A percentile compares a stretch with the other conserved stretches of the same genome.
These are phyloP conservation scores for Uronychia binucleata DNA, from an alignment of 73 alveolate genomes.

Conservation along the genomic window DNA sequence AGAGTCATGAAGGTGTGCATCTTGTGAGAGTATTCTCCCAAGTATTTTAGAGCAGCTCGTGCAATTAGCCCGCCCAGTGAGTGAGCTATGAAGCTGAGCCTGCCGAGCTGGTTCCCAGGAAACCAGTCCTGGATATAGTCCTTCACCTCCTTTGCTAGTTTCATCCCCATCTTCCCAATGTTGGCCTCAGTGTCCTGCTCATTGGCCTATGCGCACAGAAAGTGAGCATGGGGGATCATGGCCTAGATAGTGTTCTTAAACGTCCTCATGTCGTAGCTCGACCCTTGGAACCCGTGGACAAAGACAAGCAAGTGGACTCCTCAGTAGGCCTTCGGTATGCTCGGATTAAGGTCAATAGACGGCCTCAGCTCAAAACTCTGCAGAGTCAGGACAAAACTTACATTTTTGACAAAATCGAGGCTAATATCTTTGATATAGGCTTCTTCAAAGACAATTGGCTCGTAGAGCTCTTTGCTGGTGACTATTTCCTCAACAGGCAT, in stretches of 20 bases:
- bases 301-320: constrained; percentile 87
- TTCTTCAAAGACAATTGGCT: constrained; percentile 76
- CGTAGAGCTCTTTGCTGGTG: no score
- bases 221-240: constrained; percentile 79
- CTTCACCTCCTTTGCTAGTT: constrained; percentile 84
- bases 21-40: constrained; percentile 86
- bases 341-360: no score
- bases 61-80: constrained; percentile 87
- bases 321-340: constrained; percentile 22
- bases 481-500: not conserved
- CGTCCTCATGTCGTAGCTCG: constrained; percentile 91
- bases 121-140: constrained; percentile 87
- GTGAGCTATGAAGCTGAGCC: constrained; percentile 94
- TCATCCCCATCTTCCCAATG: constrained; percentile 85
- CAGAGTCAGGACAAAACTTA: constrained; percentile 37
- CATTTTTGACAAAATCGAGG: no score
- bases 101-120: constrained; percentile 73
- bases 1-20: constrained; percentile 92
- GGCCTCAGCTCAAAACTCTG: not conserved
- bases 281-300: constrained; percentile 96
- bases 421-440: constrained; percentile 47
- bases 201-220: constrained; percentile 78
- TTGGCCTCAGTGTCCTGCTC: constrained; percentile 88
- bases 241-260: constrained; percentile 80
- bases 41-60: constrained; percentile 89